A percentile compares a stretch with the other conserved stretches of the same genome.
Conservation (phyloP, 2,329 filamentous ascomycete species). For the Trichoderma citrinoviride region DNA sequence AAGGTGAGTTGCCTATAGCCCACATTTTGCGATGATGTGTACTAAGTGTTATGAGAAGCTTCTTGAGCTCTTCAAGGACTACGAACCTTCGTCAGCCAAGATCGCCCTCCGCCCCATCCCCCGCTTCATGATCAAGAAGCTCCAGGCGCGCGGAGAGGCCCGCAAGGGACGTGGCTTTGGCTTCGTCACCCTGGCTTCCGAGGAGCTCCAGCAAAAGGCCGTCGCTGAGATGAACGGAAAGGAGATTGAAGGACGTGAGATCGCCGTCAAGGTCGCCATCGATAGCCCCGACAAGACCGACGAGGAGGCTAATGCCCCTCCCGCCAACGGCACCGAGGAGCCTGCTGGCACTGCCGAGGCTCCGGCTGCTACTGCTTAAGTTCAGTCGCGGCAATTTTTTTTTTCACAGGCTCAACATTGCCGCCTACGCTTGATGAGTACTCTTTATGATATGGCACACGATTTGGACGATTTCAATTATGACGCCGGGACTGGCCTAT, state of each 20-base stretch:
- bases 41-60: constrained; percentile 57
- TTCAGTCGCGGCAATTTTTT: constrained; percentile 25
- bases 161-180: constrained; percentile 99
- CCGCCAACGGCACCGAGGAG: constrained; percentile 44
- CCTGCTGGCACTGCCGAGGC: constrained; percentile 29
- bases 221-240: constrained; percentile 99
- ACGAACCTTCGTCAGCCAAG: constrained; percentile 92
- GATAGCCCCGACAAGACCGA: constrained; percentile 96
- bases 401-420: constrained; percentile 30
- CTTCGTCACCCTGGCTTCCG: constrained; percentile 92
- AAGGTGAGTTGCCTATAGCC: constrained; percentile 61
- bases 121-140: constrained; percentile 99
- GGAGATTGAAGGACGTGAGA: constrained; percentile 97
- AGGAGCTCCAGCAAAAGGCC: constrained; percentile 96
- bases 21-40: background rate
- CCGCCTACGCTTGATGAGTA: constrained; percentile 32
- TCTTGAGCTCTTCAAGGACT: constrained; percentile 92
- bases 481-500: constrained; percentile 31
- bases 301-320: constrained; percentile 70
- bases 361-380: constrained; percentile 35
- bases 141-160: constrained; percentile 94
- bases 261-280: constrained; percentile 99
- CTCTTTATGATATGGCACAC: constrained; percentile 41
- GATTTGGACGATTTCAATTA: constrained; percentile 42
- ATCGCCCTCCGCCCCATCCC: constrained; percentile 98